Evolutionary conservation across 306 rosid genomes (phyloP), one percentile per base, ranked within the genome.

Genomic region (Vigna nakashimae): DNA sequence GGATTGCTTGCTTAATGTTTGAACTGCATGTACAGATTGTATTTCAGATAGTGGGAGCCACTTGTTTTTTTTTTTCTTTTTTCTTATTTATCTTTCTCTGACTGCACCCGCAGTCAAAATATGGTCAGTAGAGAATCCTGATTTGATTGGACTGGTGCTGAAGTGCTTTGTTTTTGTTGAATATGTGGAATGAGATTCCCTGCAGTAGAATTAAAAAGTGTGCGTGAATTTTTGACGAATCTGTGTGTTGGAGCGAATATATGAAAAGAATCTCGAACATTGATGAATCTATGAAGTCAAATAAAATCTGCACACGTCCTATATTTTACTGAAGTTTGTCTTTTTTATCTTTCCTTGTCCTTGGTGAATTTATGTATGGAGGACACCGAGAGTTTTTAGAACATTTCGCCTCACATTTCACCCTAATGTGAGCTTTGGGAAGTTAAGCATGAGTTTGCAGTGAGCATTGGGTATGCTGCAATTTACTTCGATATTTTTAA

Each of bases 261-360:
- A 18, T 30, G 34, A 0, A 58, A 36, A 12, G 12, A n/a, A n/a
- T 17, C 17, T 53, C 1, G 7, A 49, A 49, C 15, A 51, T 20
- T 13, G 40, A 28, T 14, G 65, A 59, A 26, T 26, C 17, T 13
- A 28, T 28, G 65, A 10, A 59, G 18, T 14, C 2, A 11, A 59
- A 26, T 12, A 11, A 10, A 57, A 60, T 28, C 9, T 60, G 20
- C 20, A 17, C 9, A 7, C 49, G 18, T 1, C 18, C 7, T 75
- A 9, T n/a, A 17, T 73, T 73, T 69, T 45, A 17, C 30, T 49
- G 46, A 69, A 48, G 26, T 73, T 56, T 56, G 38, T 40, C 40
- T 4, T 22, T 20, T 57, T 52, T 8, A 26, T 20, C 56, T 57
- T 58, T 58, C 43, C n/a, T 9, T 42, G 18, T 50, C 17, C 18